Percentiles rank a stretch among this genome's conserved stretches.
These are phyloP conservation scores for Nemania abortiva DNA, from an alignment of 2,329 filamentous ascomycete species.

Conservation along the genomic window DNA sequence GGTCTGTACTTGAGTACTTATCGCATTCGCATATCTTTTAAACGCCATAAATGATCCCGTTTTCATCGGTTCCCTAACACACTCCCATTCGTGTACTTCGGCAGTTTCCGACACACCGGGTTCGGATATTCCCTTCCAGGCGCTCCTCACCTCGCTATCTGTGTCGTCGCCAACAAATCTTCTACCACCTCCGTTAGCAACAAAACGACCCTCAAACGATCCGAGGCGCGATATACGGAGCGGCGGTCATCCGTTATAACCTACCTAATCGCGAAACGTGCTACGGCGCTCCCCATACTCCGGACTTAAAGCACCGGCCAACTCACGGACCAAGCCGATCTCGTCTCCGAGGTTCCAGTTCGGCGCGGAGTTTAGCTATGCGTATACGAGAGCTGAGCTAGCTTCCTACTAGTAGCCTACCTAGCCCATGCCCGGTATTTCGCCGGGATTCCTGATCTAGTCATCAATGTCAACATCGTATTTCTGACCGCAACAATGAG, in stretches of 20 bases:
- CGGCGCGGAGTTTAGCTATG: neutral
- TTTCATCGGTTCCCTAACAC: too few relatives aligned
- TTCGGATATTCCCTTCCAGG: too few relatives aligned
- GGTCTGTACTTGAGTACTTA: neutral
- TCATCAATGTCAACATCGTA: neutral
- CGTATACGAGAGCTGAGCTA: neutral
- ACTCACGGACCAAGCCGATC: conserved; percentile 1
- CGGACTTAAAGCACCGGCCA: conserved; percentile 7
- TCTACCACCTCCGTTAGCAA: neutral
- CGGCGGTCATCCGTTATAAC: neutral
- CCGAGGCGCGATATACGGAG: neutral
- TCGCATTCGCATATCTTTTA: neutral
- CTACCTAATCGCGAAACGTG: neutral
- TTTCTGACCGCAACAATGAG: neutral
- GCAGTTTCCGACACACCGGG: too few relatives aligned
- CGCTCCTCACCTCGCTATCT: neutral
- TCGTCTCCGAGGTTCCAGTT: neutral
- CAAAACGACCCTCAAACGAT: neutral
- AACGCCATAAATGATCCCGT: too few relatives aligned
- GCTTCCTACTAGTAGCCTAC: neutral
- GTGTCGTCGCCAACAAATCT: neutral
- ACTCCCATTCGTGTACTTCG: too few relatives aligned
- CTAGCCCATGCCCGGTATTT: neutral
- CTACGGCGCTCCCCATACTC: neutral
- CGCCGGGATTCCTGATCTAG: neutral